Evolutionary conservation across 495 filamentous ascomycete species (phyloP), one percentile per base, ranked within the genome.

Genomic region (Thozetella sp.): DNA sequence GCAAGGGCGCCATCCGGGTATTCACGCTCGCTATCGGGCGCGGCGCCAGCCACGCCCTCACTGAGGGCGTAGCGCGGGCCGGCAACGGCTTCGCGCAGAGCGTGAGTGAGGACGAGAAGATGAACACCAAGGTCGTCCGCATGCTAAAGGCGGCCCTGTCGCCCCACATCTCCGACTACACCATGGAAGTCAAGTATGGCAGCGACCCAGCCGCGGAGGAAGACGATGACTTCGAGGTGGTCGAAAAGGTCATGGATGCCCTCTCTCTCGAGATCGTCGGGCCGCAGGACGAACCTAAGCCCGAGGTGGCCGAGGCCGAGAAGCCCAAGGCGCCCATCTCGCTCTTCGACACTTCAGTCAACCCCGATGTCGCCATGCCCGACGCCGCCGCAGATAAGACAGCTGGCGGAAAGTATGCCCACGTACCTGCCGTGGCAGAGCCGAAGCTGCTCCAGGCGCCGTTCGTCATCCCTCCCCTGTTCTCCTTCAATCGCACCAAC

Each of bases 111-210:
- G 72, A 76, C 11, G 88, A 91, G 58, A 80, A 82, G 61, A 78
- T 88, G 57, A 83, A 87, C 59, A 77, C 68, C 54, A 89, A 89
- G 67, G 79, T 91, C 3, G 78, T 92, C 9, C 78, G 88, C 9
- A 91, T 92, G 86, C 72, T 93, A 46, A 90, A 91, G 63, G 87
- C 81, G 0, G 86, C 86, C 0, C 64, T 92, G 25, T 80, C 80
- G 3, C 85, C 86, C 1, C 85, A 90, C 59, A 69, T 89, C 50
- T 76, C 63, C 22, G 78, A 86, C 57, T 91, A 86, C 59, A 78
- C 71, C 0, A 65, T 90, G 2, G 85, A 89, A 52, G 72, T 90
- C 53, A 80, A 84, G 63, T 88, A 88, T 64, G 74, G 70, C 27
- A 71, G 72, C 54, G 70, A 74, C 9, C 59, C 51, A 3, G 20